phyloP scores from a whole-genome alignment of 2,329 filamentous ascomycete genomes.

The Ophidiomyces ophidiicola region DNA sequence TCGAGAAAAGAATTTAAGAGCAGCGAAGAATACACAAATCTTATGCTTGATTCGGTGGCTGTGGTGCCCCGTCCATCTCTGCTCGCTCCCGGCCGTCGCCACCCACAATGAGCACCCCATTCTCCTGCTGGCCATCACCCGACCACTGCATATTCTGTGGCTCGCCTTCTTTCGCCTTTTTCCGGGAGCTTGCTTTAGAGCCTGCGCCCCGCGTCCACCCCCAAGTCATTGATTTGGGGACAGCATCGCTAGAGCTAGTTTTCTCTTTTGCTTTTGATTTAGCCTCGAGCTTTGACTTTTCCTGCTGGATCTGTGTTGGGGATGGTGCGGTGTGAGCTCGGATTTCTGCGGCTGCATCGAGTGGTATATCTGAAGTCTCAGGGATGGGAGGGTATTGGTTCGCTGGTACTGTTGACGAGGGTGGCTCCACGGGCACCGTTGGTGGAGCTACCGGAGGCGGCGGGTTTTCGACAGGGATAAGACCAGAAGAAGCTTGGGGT shows the following conservation, averaged over 20 bases:
- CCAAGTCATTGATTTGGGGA: background rate
- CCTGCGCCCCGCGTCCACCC: conserved; percentile 2
- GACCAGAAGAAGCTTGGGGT: background rate
- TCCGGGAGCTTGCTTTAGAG: conserved; percentile 1
- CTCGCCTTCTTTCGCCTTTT: conserved; percentile 5
- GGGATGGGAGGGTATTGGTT: background rate
- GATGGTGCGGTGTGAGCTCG: background rate
- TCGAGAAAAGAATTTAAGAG: background rate
- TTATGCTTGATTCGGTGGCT: too few relatives aligned
- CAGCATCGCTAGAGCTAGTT: background rate
- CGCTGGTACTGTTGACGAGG: background rate
- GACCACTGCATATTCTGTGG: conserved; percentile 7
- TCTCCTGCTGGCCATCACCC: conserved; percentile 12
- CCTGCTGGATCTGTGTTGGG: background rate
- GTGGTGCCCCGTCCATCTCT: conserved; percentile 5
- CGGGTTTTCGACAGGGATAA: background rate
- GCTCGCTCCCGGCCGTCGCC: conserved; percentile 3
- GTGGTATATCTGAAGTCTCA: background rate
- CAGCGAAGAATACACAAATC: background rate
- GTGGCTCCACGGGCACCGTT: background rate
- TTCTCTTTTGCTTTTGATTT: conserved; percentile 5
- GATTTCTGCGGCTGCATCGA: background rate
- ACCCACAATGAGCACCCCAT: conserved; percentile 9
- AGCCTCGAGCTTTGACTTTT: background rate
- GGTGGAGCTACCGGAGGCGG: background rate